A percentile compares a stretch with the other conserved stretches of the same genome.
These are phyloP conservation scores for Reticulascus tulasneorum DNA, from an alignment of 2,329 filamentous ascomycete genomes.

Conservation along the genomic window DNA sequence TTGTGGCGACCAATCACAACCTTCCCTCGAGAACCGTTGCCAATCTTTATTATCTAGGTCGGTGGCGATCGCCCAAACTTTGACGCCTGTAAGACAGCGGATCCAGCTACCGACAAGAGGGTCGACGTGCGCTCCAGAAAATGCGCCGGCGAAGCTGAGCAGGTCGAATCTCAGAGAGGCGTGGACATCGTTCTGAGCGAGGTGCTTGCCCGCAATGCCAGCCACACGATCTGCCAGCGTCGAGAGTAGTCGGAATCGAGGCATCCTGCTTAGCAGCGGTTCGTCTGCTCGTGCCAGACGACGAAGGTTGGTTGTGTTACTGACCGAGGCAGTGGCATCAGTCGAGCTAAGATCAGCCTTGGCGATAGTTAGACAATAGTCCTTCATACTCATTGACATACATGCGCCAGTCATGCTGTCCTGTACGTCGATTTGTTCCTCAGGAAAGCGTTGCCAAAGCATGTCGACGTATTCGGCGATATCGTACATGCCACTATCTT, in stretches of 20 bases:
- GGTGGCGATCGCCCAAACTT: not conserved
- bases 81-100: not conserved
- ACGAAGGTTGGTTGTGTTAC: not conserved
- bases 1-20: not conserved
- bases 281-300: slow-evolving; percentile 1
- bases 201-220: not conserved
- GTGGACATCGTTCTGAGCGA: not conserved
- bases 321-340: not conserved
- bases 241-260: not conserved
- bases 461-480: not conserved
- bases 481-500: slow-evolving; percentile 1
- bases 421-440: slow-evolving; percentile 1
- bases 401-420: not conserved
- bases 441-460: slow-evolving; percentile 1
- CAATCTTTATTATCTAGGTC: not conserved
- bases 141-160: not conserved
- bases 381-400: not conserved
- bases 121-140: not conserved
- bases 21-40: not conserved
- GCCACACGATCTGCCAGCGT: slow-evolving; percentile 1
- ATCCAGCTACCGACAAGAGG: not conserved
- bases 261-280: not conserved
- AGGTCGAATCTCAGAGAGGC: not conserved
- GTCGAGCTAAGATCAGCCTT: not conserved
- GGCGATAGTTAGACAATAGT: not conserved